Base-by-base conservation (phyloP, 352 stramenopile genomes). In the Phytophthora pistaciae region DNA sequence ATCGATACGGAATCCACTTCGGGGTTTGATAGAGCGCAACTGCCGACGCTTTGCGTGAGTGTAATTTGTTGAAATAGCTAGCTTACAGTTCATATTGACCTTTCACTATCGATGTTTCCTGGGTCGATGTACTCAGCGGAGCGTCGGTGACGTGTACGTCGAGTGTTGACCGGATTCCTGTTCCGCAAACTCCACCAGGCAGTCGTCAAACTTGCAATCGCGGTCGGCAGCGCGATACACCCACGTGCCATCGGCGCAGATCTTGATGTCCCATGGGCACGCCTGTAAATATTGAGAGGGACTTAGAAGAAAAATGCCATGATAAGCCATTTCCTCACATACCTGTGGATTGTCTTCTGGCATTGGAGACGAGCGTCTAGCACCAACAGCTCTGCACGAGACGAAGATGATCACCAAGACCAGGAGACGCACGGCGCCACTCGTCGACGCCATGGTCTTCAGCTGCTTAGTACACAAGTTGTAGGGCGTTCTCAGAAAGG, bases 231-330 rank as follows among this genome's bases (percentile, higher is more conserved):
- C 59, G 2, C 83, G 75, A 44, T 91, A 89, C 16, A 91, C 82
- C 85, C 85, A 93, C 58, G 83, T 91, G 55, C 83, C 83, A 64
- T 93, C 83, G 29, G 56, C 68, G 25, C 85, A 93, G 38, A 93
- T 75, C 53, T 81, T 83, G 55, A 91, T 64, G 60, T 91, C 83
- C 85, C 82, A 91, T 53, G 77, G 46, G 60, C 85, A 93, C 11
- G 73, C 72, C 85, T 93, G 27, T 1, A 61, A 61, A 53, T 48
- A n/a, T 13, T n/a, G 6, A 25, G 10, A 46, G 18, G 11, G 14
- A 18, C 21, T 11, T 27, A 10, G 13, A 23, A 20, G 0, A 23
- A 16, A 29, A 29, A 29, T 29, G 25, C 25, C 25, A 29, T 29
- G 25, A 29, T 29, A 29, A 29, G 25, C 25, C 25, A 29, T 4